Base-by-base conservation (phyloP, 2,329 filamentous ascomycete genomes). In the Neonectria punicea region DNA sequence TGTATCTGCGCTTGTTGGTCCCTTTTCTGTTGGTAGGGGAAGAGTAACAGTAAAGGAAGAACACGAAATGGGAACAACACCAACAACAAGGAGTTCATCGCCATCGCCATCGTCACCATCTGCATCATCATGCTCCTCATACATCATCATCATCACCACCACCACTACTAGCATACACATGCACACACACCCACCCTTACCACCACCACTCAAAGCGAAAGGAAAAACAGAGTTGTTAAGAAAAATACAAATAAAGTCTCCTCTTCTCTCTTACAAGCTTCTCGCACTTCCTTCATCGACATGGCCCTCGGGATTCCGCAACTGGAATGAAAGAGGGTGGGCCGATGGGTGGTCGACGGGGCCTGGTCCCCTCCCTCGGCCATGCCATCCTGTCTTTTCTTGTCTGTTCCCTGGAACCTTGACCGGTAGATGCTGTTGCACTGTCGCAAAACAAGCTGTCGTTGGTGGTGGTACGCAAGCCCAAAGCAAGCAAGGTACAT, bases 311-410 rank as follows among this genome's bases (percentile, higher is more conserved):
- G 72, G 67, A 70, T 74, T 58, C 67, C 69, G 61, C 72, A 74
- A 74, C 72, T 74, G 72, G 72, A 74, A 74, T 74, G 72, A 66
- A 57, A 6, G 34, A 39, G 36, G 53, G 72, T 73, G 72, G 72
- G 69, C 69, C 70, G 49, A 67, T 65, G 55, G 55, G 53, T 65
- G 51, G 53, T 55, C 34, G 28, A 53, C 43, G 39, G 51, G 47
- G 41, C 49, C 60, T 59, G 61, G 58, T 65, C 61, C 65, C 65
- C 63, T 70, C 59, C 63, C 49, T 50, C 69, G 39, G 60, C 53
- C 41, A 28, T n/a, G 8, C 30, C 43, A 43, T 51, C 56, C 46
- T 22, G 8, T 20, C 41, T 44, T 13, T 16, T 44, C 41, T 11
- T 20, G n/a, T 4, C 32, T 34, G 32, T 34, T 34, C 32, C 44